Base-by-base conservation (phyloP, 2,329 filamentous ascomycete species). In the Fusarium sp. region DNA sequence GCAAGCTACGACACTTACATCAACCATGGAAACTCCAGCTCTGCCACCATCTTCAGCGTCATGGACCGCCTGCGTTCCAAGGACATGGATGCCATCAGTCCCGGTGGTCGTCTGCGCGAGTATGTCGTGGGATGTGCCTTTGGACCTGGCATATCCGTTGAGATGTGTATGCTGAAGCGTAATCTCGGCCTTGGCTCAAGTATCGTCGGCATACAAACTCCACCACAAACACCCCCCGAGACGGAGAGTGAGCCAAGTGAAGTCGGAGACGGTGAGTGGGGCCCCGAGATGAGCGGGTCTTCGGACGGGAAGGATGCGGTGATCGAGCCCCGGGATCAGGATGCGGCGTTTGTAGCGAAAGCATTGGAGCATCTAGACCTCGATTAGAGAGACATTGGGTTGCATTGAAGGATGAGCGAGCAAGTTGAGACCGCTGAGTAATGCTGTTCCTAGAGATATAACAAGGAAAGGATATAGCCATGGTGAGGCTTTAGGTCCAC, bases 1-100 rank as follows among this genome's bases (percentile, higher is more conserved):
- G 89, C 89, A n/a, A 90, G 87, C 63, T 90, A 90, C 74, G 86
- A 90, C 66, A 86, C 88, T 16, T 92, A 92, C 72, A 87, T 88
- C 54, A 86, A 86, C 57, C 87, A 88, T 71, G 90, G 90, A 1
- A 93, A 92, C 78, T 88, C 86, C 36, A 90, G 87, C 65, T 91
- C 89, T 1, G 88, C 90, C 8, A 91, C 90, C 3, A 87, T 92
- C 11, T 87, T 91, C 70, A 88, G 87, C 66, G 90, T 93, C 0
- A 79, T 92, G 77, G 83, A 91, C 68, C 82, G 85, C 11, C 71
- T 92, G 70, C 81, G 89, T 6, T 76, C 80, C 20, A 86, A 87
- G 71, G 86, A 88, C 9, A 89, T 89, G 86, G 87, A 89, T 62
- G 81, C 79, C 4, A 55, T 86, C 7, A 85, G 86, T 0, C 85